Evolutionary conservation across 768 basidiomycete species (phyloP).

Genomic region (Trametes elegans): DNA sequence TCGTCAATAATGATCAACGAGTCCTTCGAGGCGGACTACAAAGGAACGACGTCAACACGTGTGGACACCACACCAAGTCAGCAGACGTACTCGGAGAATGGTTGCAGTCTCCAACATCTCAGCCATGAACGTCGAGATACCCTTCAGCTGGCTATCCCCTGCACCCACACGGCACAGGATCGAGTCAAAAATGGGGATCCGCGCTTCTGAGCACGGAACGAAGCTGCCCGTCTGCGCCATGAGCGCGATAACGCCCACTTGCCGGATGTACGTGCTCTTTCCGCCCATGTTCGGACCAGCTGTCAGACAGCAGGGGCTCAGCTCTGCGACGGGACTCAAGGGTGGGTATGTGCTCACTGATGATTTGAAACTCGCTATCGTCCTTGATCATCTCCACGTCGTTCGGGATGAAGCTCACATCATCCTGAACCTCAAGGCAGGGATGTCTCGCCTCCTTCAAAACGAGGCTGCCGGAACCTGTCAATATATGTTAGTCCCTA

Average conservation of each 20-base stretch:
- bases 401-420: constrained; percentile 92
- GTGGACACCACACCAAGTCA: neutral
- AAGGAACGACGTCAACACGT: neutral
- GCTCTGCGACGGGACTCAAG: too few relatives aligned
- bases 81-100: constrained; percentile 69
- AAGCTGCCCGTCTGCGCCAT: constrained; percentile 97
- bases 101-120: constrained; percentile 99
- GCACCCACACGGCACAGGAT: constrained; percentile 95
- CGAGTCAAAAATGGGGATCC: constrained; percentile 91
- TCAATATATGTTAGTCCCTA: neutral
- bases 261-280: constrained; percentile 95
- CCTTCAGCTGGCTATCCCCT: constrained; percentile 96
- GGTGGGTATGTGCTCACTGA: too few relatives aligned
- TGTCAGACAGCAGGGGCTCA: constrained; percentile 29
- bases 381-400: constrained; percentile 93
- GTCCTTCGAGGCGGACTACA: constrained; percentile 84
- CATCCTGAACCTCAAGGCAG: constrained; percentile 95
- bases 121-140: constrained; percentile 98
- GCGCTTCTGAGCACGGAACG: constrained; percentile 87
- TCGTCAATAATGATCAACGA: constrained; percentile 98
- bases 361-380: constrained; percentile 91
- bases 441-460: constrained; percentile 91
- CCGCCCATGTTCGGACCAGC: constrained; percentile 99
- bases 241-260: constrained; percentile 92
- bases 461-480: constrained; percentile 78